These are phyloP conservation scores for Diutina ranongensis DNA, from an alignment of 1,139 yeast species.

Conservation along the genomic window DNA sequence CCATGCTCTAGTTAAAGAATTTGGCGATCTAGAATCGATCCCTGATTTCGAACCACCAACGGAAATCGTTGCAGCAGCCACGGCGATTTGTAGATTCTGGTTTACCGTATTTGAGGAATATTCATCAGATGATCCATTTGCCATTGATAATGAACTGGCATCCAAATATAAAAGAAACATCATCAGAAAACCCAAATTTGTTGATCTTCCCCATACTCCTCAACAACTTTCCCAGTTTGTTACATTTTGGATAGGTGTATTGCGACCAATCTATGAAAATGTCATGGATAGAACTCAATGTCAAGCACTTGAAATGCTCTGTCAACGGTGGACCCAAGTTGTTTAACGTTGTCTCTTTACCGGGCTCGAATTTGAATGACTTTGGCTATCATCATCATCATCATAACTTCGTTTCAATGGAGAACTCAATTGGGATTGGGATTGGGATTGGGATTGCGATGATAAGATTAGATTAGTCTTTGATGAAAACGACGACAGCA, in stretches of 20 bases:
- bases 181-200: slow-evolving; percentile 16
- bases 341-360: slow-evolving; percentile 1
- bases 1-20: slow-evolving; percentile 40
- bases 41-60: slow-evolving; percentile 26
- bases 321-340: slow-evolving; percentile 29
- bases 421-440: background rate
- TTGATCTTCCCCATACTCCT: background rate
- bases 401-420: background rate
- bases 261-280: slow-evolving; percentile 26
- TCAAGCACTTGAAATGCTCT: slow-evolving; percentile 24
- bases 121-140: slow-evolving; percentile 23
- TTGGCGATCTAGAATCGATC: slow-evolving; percentile 38
- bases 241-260: slow-evolving; percentile 39
- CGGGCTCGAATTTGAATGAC: background rate
- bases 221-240: slow-evolving; percentile 28
- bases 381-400: background rate
- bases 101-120: slow-evolving; percentile 46
- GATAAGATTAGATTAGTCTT: too few species aligned
- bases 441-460: background rate
- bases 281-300: slow-evolving; percentile 18
- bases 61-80: slow-evolving; percentile 31
- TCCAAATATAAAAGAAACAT: slow-evolving; percentile 12
- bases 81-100: slow-evolving; percentile 38
- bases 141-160: slow-evolving; percentile 16
- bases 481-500: too few species aligned